Base-by-base conservation (phyloP, 768 basidiomycete genomes). In the Tubosaeta brunneosetosa region DNA sequence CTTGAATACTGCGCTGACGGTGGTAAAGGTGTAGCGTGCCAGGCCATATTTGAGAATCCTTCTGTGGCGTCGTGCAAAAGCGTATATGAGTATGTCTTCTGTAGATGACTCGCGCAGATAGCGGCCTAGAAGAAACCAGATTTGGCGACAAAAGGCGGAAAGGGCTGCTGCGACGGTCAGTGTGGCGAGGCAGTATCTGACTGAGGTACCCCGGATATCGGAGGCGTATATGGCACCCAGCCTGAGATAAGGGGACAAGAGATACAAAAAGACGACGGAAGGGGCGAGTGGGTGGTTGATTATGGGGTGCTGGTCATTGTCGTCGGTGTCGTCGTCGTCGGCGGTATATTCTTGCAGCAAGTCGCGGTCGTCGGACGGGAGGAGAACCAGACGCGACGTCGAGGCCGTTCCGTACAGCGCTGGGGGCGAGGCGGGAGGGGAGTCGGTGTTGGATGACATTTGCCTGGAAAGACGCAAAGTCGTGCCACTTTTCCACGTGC, bases 81-180 rank as follows among this genome's bases (percentile, higher is more conserved):
- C 73, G 56, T 85, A 78, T 16, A 84, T 60, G 47, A 88, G 63
- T 38, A 89, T 73, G 55, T 88, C 86, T 64, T 87, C 83, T 34
- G 84, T 65, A 55, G 86, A 81, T 31, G 77, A 74, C 65, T 80
- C 79, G 59, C 81, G 79, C 42, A 86, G 73, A 66, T 90, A 87
- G 31, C 84, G 77, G 42, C 83, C 81, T n/a, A 90, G 77, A 74
- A 88, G 79, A 69, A 86, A 88, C 83, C 84, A 86, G 45, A 90
- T 70, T 58, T 87, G 85, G 47, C 85, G 73, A 36, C 82, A 75
- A 55, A 86, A 80, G 31, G 77, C 77, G 7, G 86, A 77, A 13
- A 85, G 68, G 33, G 75, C 57, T n/a, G 83, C 82, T 52, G 82
- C 82, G 27, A 76, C 59, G 31, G 82, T 43, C 2, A 88, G 66